phyloP scores from a whole-genome alignment of 345 rosid genomes.

The Erodium maritimum region DNA sequence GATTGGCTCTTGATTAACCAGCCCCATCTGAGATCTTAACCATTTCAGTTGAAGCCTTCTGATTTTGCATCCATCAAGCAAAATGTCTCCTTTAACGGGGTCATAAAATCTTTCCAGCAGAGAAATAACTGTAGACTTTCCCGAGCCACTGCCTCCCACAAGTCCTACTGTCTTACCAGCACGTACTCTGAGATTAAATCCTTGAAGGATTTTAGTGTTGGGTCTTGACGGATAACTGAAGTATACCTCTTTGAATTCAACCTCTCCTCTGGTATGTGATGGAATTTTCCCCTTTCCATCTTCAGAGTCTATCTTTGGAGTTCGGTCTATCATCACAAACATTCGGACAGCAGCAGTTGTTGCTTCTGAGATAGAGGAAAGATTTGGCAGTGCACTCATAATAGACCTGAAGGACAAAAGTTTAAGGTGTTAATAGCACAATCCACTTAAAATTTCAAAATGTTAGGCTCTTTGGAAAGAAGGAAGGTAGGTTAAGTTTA shows the following conservation, averaged over 20 bases:
- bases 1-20: conserved; percentile 45
- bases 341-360: conserved; percentile 23
- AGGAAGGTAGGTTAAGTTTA: no score
- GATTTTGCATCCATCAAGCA: conserved; percentile 31
- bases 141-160: conserved; percentile 50
- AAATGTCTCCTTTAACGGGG: conserved; percentile 24
- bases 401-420: conserved; percentile 15
- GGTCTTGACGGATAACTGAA: conserved; percentile 45
- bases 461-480: no score
- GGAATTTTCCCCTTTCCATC: conserved; percentile 24
- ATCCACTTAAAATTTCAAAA: no score
- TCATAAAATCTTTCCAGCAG: conserved; percentile 51
- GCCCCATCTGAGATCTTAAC: conserved; percentile 43
- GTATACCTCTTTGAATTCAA: conserved; percentile 32
- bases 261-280: conserved; percentile 29
- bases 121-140: conserved; percentile 43
- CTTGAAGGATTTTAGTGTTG: conserved; percentile 19
- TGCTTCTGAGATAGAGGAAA: conserved; percentile 31
- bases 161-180: conserved; percentile 39
- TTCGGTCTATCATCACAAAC: conserved; percentile 28
- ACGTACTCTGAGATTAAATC: conserved; percentile 31
- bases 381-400: conserved; percentile 33
- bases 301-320: conserved; percentile 27
- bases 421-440: no score
- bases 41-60: conserved; percentile 34